These are phyloP conservation scores for Thuidium tamariscinum DNA, from an alignment of 225 moss, liverwort and hornwort species.

Conservation along the genomic window DNA sequence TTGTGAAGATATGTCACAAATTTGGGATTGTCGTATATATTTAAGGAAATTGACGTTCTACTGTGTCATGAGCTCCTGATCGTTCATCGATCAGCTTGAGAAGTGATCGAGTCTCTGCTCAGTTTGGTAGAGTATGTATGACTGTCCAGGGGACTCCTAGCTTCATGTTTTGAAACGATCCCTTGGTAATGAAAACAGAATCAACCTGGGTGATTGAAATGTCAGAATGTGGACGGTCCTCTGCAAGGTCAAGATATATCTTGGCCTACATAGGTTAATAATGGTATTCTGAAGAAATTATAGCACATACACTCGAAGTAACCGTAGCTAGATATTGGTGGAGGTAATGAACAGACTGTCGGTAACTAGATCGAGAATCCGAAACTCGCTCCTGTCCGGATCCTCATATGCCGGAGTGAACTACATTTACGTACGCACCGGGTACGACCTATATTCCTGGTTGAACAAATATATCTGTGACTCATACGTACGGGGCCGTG, in stretches of 20 bases:
- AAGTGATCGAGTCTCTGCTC: not conserved
- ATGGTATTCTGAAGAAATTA: not conserved
- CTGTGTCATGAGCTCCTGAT: not conserved
- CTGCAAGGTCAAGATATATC: not conserved
- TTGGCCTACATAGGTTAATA: no score
- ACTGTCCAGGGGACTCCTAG: not conserved
- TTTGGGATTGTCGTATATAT: not conserved
- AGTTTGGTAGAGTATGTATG: not conserved
- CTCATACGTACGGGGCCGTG: not conserved
- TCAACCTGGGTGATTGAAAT: not conserved
- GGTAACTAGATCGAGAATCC: not conserved
- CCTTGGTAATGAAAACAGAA: not conserved
- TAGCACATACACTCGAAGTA: not conserved
- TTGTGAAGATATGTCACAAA: not conserved
- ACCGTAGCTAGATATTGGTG: not conserved
- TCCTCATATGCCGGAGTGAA: not conserved
- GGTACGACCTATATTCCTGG: not conserved
- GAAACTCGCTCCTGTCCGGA: not conserved
- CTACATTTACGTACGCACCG: not conserved
- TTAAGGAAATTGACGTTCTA: not conserved
- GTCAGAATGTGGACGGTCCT: not conserved
- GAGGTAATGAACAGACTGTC: not conserved
- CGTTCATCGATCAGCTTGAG: not conserved
- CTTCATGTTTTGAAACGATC: not conserved
- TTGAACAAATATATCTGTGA: not conserved